These are phyloP conservation scores for Umbelopsis isabellina DNA, from an alignment of 192 early-diverging fungal species.

Conservation along the genomic window DNA sequence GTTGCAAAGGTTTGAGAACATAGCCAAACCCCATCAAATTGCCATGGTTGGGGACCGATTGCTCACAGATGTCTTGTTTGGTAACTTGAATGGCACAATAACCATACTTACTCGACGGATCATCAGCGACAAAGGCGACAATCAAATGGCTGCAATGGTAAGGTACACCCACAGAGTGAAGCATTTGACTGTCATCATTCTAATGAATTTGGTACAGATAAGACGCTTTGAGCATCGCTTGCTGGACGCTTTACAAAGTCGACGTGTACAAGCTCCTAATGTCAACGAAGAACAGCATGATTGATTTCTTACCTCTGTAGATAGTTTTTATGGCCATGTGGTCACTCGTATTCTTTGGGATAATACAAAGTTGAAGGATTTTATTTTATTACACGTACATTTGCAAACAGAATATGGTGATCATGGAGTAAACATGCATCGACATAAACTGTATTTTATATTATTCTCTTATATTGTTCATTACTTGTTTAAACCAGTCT, in stretches of 20 bases:
- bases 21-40: conserved; percentile 47
- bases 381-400: neutral
- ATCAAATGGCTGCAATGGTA: conserved; percentile 64
- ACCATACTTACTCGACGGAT: conserved; percentile 73
- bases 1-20: conserved; percentile 45
- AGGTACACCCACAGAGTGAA: neutral
- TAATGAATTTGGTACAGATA: neutral
- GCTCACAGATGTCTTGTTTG: conserved; percentile 86
- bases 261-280: neutral
- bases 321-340: neutral
- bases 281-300: neutral
- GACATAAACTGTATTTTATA: too few species aligned
- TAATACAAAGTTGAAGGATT: neutral
- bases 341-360: neutral
- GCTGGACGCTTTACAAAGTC: neutral
- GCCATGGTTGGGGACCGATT: conserved; percentile 88
- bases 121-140: conserved; percentile 78
- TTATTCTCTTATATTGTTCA: neutral
- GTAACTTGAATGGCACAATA: conserved; percentile 71
- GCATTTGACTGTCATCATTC: neutral
- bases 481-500: conserved; percentile 12
- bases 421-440: too few species aligned
- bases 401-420: neutral
- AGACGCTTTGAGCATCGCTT: conserved; percentile 16
- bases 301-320: neutral